A percentile compares a stretch with the other conserved stretches of the same genome.
These are phyloP conservation scores for Dryas alaskensis DNA, from an alignment of 306 rosid species.

Conservation along the genomic window DNA sequence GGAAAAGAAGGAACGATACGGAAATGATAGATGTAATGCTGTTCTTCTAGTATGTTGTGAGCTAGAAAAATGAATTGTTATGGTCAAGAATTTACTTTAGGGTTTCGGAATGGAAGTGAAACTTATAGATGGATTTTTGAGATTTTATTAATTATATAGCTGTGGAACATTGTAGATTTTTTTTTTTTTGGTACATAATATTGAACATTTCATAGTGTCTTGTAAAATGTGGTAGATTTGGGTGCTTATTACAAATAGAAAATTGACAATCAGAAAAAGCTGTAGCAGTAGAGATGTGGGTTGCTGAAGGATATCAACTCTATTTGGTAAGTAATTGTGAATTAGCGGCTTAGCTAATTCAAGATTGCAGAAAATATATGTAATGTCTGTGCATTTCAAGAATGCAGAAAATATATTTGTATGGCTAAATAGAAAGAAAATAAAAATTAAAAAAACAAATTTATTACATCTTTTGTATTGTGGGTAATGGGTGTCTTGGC, in stretches of 20 bases:
- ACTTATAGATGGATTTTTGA: too few species aligned
- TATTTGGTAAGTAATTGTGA: not conserved
- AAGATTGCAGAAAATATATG: too few species aligned
- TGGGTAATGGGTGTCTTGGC: too few species aligned
- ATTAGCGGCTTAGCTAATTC: not conserved
- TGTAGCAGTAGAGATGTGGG: not conserved
- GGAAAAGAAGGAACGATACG: not conserved
- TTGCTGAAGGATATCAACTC: not conserved
- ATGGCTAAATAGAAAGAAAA: not conserved
- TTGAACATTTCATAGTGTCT: not conserved
- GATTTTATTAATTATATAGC: too few species aligned
- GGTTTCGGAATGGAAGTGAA: not conserved
- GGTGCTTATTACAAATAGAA: not conserved
- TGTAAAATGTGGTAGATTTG: not conserved
- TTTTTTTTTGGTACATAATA: not conserved
- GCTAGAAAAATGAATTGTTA: not conserved
- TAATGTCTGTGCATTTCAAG: too few species aligned
- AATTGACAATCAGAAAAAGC: not conserved
- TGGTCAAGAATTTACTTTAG: not conserved
- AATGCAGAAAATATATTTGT: too few species aligned
- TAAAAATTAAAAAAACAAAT: too few species aligned
- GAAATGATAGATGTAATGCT: not conserved
- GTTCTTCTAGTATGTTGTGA: not conserved
- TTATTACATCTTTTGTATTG: too few species aligned
- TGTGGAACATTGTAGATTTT: not conserved